These are phyloP conservation scores for Macrocybe sp. DNA, from an alignment of 1,284 basidiomycete species.

Conservation along the genomic window DNA sequence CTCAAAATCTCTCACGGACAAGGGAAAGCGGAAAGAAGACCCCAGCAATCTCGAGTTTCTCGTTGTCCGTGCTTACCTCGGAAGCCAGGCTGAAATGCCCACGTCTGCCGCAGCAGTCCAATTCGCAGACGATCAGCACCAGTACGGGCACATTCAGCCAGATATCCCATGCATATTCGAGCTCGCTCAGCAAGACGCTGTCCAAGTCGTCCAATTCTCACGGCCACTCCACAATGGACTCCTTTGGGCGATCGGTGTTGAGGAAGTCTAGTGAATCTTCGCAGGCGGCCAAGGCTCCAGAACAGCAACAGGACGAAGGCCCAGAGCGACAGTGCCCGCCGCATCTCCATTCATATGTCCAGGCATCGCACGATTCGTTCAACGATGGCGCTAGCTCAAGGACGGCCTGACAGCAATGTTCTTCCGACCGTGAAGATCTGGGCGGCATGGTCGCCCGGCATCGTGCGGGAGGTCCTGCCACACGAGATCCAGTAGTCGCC, in stretches of 20 bases:
- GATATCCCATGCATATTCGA: too few relatives aligned
- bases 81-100: conserved; percentile 53
- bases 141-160: too few relatives aligned
- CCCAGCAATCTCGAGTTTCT: conserved; percentile 47
- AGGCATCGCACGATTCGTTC: conserved; percentile 9
- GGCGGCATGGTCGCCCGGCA: conserved; percentile 43
- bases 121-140: too few relatives aligned
- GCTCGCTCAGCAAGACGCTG: conserved; percentile 24
- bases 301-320: too few relatives aligned
- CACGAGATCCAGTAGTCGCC: conserved; percentile 53
- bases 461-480: conserved; percentile 46
- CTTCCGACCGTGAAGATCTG: conserved; percentile 47
- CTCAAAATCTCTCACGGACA: conserved; percentile 53
- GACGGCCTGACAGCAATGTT: conserved; percentile 29
- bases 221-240: conserved; percentile 45
- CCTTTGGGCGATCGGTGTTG: conserved; percentile 49
- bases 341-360: conserved; percentile 25
- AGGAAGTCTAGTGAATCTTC: too few relatives aligned
- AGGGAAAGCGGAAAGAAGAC: conserved; percentile 20
- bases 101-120: conserved; percentile 22
- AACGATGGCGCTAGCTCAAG: conserved; percentile 19
- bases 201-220: conserved; percentile 40
- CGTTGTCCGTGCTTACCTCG: conserved; percentile 56
- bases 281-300: too few relatives aligned
- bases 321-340: not conserved